Percentiles rank a stretch among this genome's conserved stretches.
These are phyloP conservation scores for Drechslerella dactyloides DNA, from an alignment of 2,329 filamentous ascomycete species.

Conservation along the genomic window DNA sequence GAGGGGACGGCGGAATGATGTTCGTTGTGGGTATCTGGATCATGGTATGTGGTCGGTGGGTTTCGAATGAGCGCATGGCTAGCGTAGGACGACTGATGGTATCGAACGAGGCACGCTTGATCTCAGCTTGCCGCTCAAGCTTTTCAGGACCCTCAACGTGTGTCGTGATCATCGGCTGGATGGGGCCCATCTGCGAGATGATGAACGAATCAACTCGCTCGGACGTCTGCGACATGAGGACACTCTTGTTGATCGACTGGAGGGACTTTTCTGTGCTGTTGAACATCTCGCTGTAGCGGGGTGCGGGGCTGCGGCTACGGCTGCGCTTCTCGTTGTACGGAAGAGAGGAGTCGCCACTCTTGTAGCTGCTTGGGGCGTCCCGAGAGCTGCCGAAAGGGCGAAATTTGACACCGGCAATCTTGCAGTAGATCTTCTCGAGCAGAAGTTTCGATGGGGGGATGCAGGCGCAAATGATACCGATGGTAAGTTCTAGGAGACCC, in stretches of 20 bases:
- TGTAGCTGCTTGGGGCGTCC: constrained; percentile 22
- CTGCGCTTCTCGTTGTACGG: constrained; percentile 26
- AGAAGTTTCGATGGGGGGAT: constrained; percentile 48
- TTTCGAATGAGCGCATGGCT: background rate
- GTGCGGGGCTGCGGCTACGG: constrained; percentile 35
- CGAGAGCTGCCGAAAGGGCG: constrained; percentile 35
- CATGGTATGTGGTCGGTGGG: constrained; percentile 16
- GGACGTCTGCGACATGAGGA: constrained; percentile 47
- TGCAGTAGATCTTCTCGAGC: constrained; percentile 33
- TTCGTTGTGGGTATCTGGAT: constrained; percentile 21
- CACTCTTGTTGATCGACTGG: constrained; percentile 41
- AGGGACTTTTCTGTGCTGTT: constrained; percentile 17
- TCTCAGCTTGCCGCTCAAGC: background rate
- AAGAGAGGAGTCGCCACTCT: constrained; percentile 30
- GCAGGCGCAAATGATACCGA: constrained; percentile 49
- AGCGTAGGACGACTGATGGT: background rate
- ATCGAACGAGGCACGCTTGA: constrained; percentile 5
- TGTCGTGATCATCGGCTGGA: constrained; percentile 34
- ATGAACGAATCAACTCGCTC: constrained; percentile 42
- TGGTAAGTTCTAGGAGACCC: constrained; percentile 42
- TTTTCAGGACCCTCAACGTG: constrained; percentile 15
- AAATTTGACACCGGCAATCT: constrained; percentile 25
- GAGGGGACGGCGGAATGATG: constrained; percentile 30
- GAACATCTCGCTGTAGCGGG: background rate
- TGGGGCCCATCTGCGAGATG: constrained; percentile 15